Conservation (phyloP, 2,329 filamentous ascomycete genomes). For the Aspergillus awamori region DNA sequence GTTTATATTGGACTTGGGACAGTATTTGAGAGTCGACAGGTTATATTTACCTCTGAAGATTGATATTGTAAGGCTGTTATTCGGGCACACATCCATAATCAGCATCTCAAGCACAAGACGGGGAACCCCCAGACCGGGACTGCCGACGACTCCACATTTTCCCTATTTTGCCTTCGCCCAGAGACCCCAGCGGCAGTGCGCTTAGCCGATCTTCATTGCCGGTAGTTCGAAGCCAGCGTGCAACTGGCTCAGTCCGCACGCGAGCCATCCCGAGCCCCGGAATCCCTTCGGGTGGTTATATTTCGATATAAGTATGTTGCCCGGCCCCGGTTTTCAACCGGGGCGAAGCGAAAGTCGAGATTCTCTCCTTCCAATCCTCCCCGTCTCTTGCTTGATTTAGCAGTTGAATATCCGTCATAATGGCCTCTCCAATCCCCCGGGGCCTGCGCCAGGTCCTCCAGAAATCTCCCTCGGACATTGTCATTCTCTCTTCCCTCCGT, state of each 20-base stretch:
- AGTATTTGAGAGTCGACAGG: background rate
- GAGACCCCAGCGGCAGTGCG: conserved; percentile 31
- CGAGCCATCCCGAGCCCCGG: conserved; percentile 33
- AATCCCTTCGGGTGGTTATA: conserved; percentile 44
- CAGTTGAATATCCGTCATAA: conserved; percentile 29
- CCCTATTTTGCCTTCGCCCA: conserved; percentile 29
- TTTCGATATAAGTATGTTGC: conserved; percentile 31
- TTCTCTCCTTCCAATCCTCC: background rate
- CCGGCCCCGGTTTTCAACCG: conserved; percentile 6
- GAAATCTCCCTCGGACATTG: conserved; percentile 78
- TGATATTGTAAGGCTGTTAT: background rate
- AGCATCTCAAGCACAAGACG: background rate
- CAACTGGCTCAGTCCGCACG: conserved; percentile 24
- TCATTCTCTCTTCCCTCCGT: conserved; percentile 87
- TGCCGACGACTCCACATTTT: conserved; percentile 10
- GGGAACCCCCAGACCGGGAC: background rate
- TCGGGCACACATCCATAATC: background rate
- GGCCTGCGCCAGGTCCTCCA: conserved; percentile 76
- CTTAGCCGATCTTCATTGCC: conserved; percentile 44
- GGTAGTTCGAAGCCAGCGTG: conserved; percentile 27
- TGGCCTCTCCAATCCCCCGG: conserved; percentile 56
- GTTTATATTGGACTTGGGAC: background rate
- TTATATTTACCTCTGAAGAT: background rate
- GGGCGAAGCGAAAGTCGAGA: background rate
- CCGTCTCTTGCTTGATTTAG: background rate